Base-by-base conservation (phyloP, 352 stramenopile species). In the Hyaloperonospora arabidopsidis region DNA sequence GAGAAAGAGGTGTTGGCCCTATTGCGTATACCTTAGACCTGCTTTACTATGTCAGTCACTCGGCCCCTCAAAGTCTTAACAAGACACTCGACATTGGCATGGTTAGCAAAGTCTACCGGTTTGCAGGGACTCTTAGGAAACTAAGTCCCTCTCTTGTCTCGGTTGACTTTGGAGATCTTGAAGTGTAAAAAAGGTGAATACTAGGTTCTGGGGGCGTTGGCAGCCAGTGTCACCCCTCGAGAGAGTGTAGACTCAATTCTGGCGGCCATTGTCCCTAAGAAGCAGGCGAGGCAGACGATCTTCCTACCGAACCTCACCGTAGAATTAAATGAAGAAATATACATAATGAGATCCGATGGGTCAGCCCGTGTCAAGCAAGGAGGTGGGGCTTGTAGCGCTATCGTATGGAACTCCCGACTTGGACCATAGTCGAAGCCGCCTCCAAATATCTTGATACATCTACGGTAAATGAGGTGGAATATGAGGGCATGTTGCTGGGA, bases 401-500 rank as follows among this genome's bases (percentile, higher is more conserved):
- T 70, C 19, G 1, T 67, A 0, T 66, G 57, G 57, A 44, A 13
- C 7, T 59, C 0, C 63, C 63, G 0, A 49, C 13, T 4, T 67
- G 54, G 57, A 36, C 14, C 1, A 38, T 63, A 0, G 5, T 52
- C 1, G 28, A 38, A 0, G 50, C 54, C 0, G 18, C 22, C 2
- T 60, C 52, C 0, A 32, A 17, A 0, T 63, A 50, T 21, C n/a
- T 8, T 0, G 10, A 35, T 1, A 51, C 49, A 10, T 3, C 56
- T 11, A 63, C 62, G 0, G 62, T 70, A 0, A 70, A 70, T 13
- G 63, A 70, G 14, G 46, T 29, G 0, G 54, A 67, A 18, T 67
- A 70, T n/a, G 17, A 32, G 0, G 55, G 55, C 11, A 18, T 58
- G 1, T 15, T 61, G 1, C 10, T 61, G 10, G 46, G 10, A 4